Percentiles rank a stretch among this genome's conserved stretches.
Conservation (phyloP, 495 filamentous ascomycete genomes). For the Saxispiralis lemnorum region DNA sequence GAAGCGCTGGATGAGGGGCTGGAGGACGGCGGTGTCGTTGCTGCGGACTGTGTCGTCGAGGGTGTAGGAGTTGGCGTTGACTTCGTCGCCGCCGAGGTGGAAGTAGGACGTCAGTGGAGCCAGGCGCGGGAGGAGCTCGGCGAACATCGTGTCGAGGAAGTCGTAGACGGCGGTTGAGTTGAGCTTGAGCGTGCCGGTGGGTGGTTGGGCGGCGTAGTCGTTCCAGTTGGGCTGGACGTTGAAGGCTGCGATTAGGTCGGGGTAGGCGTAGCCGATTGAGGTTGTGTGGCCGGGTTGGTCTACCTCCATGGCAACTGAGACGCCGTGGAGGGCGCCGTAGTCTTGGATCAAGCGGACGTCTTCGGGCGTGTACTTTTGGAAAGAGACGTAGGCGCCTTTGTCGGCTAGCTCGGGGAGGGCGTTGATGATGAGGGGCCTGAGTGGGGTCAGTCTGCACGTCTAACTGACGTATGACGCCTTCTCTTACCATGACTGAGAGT, state of each 20-base stretch:
- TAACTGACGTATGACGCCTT: too few relatives aligned
- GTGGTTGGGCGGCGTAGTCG: constrained; percentile 54
- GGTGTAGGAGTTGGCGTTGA: constrained; percentile 52
- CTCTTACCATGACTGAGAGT: constrained; percentile 50
- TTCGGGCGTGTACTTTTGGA: constrained; percentile 42
- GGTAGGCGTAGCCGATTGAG: constrained; percentile 41
- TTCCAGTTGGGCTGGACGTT: constrained; percentile 47
- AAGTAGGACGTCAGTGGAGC: constrained; percentile 50
- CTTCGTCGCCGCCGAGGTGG: constrained; percentile 71
- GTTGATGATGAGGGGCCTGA: constrained; percentile 53
- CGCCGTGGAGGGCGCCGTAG: constrained; percentile 47
- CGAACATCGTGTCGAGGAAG: constrained; percentile 51
- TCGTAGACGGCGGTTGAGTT: constrained; percentile 45
- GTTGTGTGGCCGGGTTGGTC: constrained; percentile 71
- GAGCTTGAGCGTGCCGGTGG: constrained; percentile 57
- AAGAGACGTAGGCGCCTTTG: constrained; percentile 48
- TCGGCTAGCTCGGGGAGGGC: constrained; percentile 47
- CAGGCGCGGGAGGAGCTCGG: constrained; percentile 55
- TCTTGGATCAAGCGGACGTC: constrained; percentile 46
- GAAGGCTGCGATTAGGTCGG: constrained; percentile 56
- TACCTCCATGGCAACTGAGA: constrained; percentile 59
- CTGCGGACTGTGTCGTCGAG: constrained; percentile 52
- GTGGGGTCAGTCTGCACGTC: too few relatives aligned
- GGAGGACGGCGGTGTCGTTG: constrained; percentile 41
- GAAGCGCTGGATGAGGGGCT: constrained; percentile 55